Percentiles rank a stretch among this genome's conserved stretches.
Conservation (phyloP, 495 filamentous ascomycete genomes). For the Pseudomonodictys pantanalensis region DNA sequence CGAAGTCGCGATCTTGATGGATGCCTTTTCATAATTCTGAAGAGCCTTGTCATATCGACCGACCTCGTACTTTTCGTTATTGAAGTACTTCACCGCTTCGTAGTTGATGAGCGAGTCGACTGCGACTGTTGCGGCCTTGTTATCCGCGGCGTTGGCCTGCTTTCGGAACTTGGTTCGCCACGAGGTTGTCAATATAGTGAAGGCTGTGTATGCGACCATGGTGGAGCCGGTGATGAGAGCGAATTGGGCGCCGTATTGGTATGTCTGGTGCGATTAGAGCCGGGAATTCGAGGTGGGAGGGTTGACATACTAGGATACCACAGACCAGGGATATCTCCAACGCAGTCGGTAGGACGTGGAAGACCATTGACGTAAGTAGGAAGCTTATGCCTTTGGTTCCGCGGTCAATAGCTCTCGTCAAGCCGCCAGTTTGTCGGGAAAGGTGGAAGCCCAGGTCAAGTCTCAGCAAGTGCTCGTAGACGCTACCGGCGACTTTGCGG, state of each 20-base stretch:
- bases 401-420: slow-evolving; percentile 92
- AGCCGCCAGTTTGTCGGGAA: slow-evolving; percentile 85
- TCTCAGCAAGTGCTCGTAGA: slow-evolving; percentile 84
- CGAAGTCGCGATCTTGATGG: slow-evolving; percentile 94
- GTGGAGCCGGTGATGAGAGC: slow-evolving; percentile 86
- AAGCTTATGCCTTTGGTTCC: slow-evolving; percentile 99
- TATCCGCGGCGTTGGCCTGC: slow-evolving; percentile 92
- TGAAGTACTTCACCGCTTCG: slow-evolving; percentile 99
- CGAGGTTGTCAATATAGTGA: slow-evolving; percentile 91
- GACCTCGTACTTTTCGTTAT: slow-evolving; percentile 94
- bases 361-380: slow-evolving; percentile 94
- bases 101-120: slow-evolving; percentile 98
- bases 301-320: slow-evolving; percentile 63
- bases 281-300: not conserved
- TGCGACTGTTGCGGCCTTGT: slow-evolving; percentile 89
- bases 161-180: slow-evolving; percentile 97
- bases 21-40: slow-evolving; percentile 82
- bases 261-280: slow-evolving; percentile 56
- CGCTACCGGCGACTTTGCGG: slow-evolving; percentile 81
- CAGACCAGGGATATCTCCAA: slow-evolving; percentile 94
- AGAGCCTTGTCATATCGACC: slow-evolving; percentile 85
- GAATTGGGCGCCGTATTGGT: slow-evolving; percentile 89
- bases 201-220: slow-evolving; percentile 90
- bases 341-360: slow-evolving; percentile 91
- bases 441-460: slow-evolving; percentile 94